These are phyloP conservation scores for Trichoderma simmonsii DNA, from an alignment of 2,329 filamentous ascomycete genomes.

Conservation along the genomic window DNA sequence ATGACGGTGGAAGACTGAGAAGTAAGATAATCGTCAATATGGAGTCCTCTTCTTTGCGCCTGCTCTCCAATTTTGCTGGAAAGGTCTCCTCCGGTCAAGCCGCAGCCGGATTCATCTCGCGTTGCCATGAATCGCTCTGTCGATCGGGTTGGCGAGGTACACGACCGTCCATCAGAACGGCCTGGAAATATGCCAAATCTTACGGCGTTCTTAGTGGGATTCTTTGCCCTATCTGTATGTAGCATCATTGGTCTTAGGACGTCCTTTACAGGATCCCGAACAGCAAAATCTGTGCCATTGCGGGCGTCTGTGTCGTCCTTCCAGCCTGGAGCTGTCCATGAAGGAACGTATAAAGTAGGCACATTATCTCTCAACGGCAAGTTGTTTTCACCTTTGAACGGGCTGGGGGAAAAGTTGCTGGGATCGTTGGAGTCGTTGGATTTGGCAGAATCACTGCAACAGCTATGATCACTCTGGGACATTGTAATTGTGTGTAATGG, in stretches of 20 bases:
- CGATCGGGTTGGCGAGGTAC: conserved; percentile 30
- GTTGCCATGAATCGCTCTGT: neutral
- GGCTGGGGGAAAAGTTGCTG: neutral
- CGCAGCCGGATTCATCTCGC: neutral
- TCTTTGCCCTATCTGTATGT: conserved; percentile 22
- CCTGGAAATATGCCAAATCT: conserved; percentile 31
- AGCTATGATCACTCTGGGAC: neutral
- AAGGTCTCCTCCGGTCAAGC: conserved; percentile 24
- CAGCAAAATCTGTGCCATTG: conserved; percentile 17
- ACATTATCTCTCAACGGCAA: neutral
- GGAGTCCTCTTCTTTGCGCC: conserved; percentile 16
- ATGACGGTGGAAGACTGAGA: neutral
- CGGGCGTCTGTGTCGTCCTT: conserved; percentile 23
- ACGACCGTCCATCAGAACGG: conserved; percentile 30
- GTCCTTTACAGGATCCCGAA: conserved; percentile 22
- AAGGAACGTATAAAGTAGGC: conserved; percentile 22
- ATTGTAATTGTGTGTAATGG: neutral
- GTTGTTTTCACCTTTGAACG: neutral
- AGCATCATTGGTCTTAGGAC: conserved; percentile 27
- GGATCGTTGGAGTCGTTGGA: neutral
- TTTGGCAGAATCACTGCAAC: neutral
- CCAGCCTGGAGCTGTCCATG: conserved; percentile 31
- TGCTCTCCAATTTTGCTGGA: conserved; percentile 22
- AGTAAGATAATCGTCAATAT: conserved; percentile 25
- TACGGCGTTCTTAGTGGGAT: conserved; percentile 29